Conservation (phyloP, 352 stramenopile genomes). For the Globisporangium camurandrum region DNA sequence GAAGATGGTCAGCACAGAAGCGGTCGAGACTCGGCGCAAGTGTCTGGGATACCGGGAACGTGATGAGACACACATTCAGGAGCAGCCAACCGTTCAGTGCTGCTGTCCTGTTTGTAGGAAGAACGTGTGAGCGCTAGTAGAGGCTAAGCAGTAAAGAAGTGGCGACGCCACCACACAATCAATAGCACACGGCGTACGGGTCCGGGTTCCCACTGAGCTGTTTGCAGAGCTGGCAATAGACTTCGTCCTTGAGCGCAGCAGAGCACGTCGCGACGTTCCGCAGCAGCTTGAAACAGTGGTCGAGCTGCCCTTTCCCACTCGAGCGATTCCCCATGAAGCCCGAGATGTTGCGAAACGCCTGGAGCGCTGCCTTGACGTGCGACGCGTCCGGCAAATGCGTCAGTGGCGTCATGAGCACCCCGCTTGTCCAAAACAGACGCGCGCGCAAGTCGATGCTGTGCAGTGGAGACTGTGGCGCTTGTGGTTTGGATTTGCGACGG, state of each 20-base stretch:
- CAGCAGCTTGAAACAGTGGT: constrained; percentile 71
- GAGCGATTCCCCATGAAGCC: constrained; percentile 72
- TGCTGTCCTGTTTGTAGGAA: constrained; percentile 37
- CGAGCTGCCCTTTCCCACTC: constrained; percentile 46
- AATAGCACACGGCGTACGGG: constrained; percentile 22
- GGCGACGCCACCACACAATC: background rate
- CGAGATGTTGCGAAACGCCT: constrained; percentile 69
- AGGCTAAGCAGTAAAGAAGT: background rate
- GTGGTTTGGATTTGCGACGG: too few relatives aligned
- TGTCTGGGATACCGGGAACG: constrained; percentile 38
- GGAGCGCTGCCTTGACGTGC: constrained; percentile 39
- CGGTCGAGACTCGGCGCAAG: constrained; percentile 46
- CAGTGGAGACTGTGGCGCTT: constrained; percentile 5
- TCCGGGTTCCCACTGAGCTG: constrained; percentile 62
- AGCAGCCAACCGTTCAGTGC: constrained; percentile 65
- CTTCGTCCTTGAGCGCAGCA: constrained; percentile 61
- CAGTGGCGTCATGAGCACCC: constrained; percentile 41
- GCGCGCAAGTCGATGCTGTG: constrained; percentile 37
- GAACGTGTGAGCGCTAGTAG: background rate
- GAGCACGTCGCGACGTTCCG: constrained; percentile 49
- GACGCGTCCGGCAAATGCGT: constrained; percentile 37
- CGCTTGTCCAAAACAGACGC: constrained; percentile 53
- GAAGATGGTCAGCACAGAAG: constrained; percentile 38
- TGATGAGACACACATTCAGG: constrained; percentile 52
- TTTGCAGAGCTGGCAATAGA: constrained; percentile 79